Evolutionary conservation across 139 green algal genomes (phyloP).

Genomic region (Desmodesmus armatus): DNA sequence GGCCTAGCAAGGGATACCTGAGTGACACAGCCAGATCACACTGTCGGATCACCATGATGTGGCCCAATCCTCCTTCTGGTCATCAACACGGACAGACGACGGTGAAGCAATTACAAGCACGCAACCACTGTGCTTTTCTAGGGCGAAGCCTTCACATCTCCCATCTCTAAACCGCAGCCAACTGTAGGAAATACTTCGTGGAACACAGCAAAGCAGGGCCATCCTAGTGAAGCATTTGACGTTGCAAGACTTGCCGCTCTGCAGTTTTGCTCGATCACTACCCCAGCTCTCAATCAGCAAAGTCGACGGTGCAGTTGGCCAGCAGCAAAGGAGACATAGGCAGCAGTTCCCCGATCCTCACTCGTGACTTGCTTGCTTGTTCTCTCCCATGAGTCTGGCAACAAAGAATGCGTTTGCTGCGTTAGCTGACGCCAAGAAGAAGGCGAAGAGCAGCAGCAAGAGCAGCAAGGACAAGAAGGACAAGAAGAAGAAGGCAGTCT

Average conservation of each 20-base stretch:
- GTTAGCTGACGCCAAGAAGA: constrained; percentile 52
- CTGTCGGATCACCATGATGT: too few species aligned
- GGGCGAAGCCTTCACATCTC: too few species aligned
- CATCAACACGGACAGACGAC: too few species aligned
- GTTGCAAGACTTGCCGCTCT: too few species aligned
- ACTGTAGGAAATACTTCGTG: background rate
- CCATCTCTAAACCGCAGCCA: too few species aligned
- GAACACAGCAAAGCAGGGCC: background rate
- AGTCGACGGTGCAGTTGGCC: background rate
- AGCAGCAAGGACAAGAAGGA: constrained; percentile 53
- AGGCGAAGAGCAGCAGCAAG: constrained; percentile 53
- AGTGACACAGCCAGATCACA: too few species aligned
- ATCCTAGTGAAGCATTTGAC: background rate
- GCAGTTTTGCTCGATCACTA: too few species aligned
- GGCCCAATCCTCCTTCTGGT: too few species aligned
- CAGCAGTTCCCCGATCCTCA: background rate
- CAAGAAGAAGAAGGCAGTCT: constrained; percentile 50
- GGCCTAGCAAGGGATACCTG: too few species aligned
- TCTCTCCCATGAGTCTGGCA: constrained; percentile 40
- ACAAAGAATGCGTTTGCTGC: constrained; percentile 57
- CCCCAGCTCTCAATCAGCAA: too few species aligned
- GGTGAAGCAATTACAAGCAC: too few species aligned
- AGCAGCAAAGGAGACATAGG: background rate
- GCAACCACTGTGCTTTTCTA: too few species aligned
- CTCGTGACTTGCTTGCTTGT: background rate